These are phyloP conservation scores for Plasmopara viticola DNA, from an alignment of 352 stramenopile genomes.

Conservation along the genomic window DNA sequence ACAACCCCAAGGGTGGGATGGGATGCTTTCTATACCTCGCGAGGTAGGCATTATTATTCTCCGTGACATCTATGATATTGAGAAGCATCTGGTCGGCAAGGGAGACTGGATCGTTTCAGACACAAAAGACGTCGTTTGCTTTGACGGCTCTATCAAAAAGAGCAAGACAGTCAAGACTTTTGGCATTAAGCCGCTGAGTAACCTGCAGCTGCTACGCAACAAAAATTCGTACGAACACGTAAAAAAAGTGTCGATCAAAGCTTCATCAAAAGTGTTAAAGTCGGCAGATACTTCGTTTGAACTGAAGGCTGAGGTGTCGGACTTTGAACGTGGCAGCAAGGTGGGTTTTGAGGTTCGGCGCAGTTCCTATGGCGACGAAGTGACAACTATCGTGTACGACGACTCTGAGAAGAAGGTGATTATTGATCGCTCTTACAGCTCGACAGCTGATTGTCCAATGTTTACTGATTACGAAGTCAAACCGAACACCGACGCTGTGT, in stretches of 20 bases:
- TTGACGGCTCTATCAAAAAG: slow-evolving; percentile 16
- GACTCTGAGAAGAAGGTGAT: slow-evolving; percentile 50
- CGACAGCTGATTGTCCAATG: slow-evolving; percentile 35
- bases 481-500: slow-evolving; percentile 28
- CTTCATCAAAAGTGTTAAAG: slow-evolving; percentile 27
- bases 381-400: slow-evolving; percentile 59
- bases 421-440: slow-evolving; percentile 49
- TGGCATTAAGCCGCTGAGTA: slow-evolving; percentile 34
- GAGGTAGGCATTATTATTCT: slow-evolving; percentile 47
- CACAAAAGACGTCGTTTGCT: slow-evolving; percentile 25
- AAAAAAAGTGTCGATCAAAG: slow-evolving; percentile 22
- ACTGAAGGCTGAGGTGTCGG: slow-evolving; percentile 36
- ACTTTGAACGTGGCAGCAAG: slow-evolving; percentile 36
- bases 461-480: slow-evolving; percentile 31
- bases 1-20: slow-evolving; percentile 64
- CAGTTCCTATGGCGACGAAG: slow-evolving; percentile 37
- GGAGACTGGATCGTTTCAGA: slow-evolving; percentile 58
- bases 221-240: slow-evolving; percentile 30
- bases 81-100: slow-evolving; percentile 36
- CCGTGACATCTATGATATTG: slow-evolving; percentile 41
- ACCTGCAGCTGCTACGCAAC: slow-evolving; percentile 46
- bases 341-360: slow-evolving; percentile 57
- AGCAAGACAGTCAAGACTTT: slow-evolving; percentile 69
- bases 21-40: slow-evolving; percentile 52
- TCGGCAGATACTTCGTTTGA: slow-evolving; percentile 49